A percentile compares a stretch with the other conserved stretches of the same genome.
These are phyloP conservation scores for Colletotrichum lupini DNA, from an alignment of 2,329 filamentous ascomycete genomes.

Conservation along the genomic window DNA sequence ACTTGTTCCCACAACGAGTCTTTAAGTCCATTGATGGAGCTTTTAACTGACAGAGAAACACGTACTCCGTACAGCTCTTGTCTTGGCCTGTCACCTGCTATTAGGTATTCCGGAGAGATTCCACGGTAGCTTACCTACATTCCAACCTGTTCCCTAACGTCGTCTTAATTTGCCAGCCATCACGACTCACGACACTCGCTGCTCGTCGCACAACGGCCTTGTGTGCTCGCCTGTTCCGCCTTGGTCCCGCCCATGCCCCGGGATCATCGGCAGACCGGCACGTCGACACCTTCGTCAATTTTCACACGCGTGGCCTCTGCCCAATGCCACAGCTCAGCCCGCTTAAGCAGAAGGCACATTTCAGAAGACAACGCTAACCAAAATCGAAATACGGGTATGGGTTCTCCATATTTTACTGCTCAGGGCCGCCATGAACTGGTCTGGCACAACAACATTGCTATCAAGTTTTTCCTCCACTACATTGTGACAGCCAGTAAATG, in stretches of 20 bases:
- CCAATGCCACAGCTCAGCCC: neutral
- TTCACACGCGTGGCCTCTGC: neutral
- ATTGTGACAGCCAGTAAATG: neutral
- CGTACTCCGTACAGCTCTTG: neutral
- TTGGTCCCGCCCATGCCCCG: neutral
- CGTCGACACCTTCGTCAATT: neutral
- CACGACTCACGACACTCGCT: neutral
- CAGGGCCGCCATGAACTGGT: neutral
- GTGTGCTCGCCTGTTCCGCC: neutral
- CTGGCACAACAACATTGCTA: neutral
- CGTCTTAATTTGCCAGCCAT: neutral
- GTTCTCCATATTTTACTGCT: neutral
- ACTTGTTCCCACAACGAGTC: neutral
- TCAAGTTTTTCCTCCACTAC: neutral
- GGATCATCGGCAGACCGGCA: constrained; percentile 6
- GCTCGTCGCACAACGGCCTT: neutral
- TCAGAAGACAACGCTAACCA: neutral
- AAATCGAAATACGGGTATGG: neutral
- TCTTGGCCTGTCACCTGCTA: too few relatives aligned
- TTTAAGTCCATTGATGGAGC: neutral
- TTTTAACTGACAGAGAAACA: neutral
- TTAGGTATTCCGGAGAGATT: too few relatives aligned
- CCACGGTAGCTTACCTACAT: too few relatives aligned
- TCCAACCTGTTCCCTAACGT: neutral
- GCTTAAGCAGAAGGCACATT: neutral